Base-by-base conservation (phyloP, 225 moss, liverwort and hornwort genomes). In the Rhytidiadelphus loreus region DNA sequence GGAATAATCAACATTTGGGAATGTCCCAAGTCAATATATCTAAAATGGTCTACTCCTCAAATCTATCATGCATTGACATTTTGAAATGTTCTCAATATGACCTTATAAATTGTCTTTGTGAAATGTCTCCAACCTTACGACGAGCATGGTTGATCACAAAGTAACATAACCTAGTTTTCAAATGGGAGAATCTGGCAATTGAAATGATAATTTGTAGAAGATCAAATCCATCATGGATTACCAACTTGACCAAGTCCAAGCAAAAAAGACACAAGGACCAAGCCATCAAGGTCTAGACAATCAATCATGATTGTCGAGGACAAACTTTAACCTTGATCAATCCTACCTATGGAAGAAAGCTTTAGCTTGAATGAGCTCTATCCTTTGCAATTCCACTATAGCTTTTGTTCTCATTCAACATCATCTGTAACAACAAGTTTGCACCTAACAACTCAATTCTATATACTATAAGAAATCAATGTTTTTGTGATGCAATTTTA, bases 391-490 rank as follows among this genome's bases (percentile, higher is more conserved):
- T 88, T 64, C 16, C 22, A n/a, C 64, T 63, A 55, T 64, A 62
- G 7, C 61, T 74, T 37, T 46, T 61, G 37, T 59, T 48, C 63
- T 39, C 88, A 15, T 57, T 44, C 61, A 11, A 26, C 24, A 37
- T 16, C 82, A 30, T 41, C 46, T 55, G 43, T 59, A 6, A 48
- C 33, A 63, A 30, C 50, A 52, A 85, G 35, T 32, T 43, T 28
- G 39, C 22, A 6, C 12, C 11, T 11, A 7, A 41, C 22, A 29
- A 21, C 53, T 33, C 81, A 57, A 76, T 72, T 29, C 22, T 57
- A 57, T 22, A 57, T 2, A 48, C 7, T 48, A 4, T 20, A 19
- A 7, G 4, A 19, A 25, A 1, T 1, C 1, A 3, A 0, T 3
- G 10, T 16, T 69, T 50, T 50, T 75, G 20, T 11, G 6, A 33